Evolutionary conservation across 768 basidiomycete species (phyloP), one percentile per base, ranked within the genome.

Genomic region (Cystoderma amianthinum): DNA sequence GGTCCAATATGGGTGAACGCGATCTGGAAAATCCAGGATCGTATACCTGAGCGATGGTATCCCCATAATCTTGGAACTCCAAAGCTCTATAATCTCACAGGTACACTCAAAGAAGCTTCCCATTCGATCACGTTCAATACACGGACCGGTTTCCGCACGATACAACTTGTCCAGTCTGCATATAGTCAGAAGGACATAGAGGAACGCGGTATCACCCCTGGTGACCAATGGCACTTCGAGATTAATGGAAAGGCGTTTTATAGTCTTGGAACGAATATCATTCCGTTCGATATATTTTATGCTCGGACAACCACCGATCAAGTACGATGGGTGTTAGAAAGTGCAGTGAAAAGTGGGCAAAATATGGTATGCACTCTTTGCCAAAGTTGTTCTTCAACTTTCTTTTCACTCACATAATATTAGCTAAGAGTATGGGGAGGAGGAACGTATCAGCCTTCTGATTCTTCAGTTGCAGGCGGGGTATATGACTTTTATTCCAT

Each of bases 241-340:
- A 63, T 80, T 43, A 78, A 80, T 39, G 77, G 78, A 7, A 68
- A 69, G 50, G 65, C 67, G 11, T 76, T 79, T 48, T 78, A 74
- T 44, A 69, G 65, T 38, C 61, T 68, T 6, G 76, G 78, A 6
- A 76, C 74, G 18, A 80, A 78, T 41, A 67, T 77, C 47, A 76
- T 80, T 42, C 78, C 78, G 1, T 78, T 76, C 47, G 78, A 80
- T 54, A 71, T 72, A 5, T 79, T 80, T 53, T 78, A 78, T 44
- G 57, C 74, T 21, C 61, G 78, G 30, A 69, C 63, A 10, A 67
- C 68, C 7, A 63, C 69, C 9, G 74, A 72, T 18, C 60, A 67
- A 42, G 73, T 75, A 5, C 57, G 71, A 23, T 79, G 76, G 77
- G 58, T 79, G 16, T 53, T 79, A 11, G 69, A 78, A 55, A 78